Conservation (phyloP, 164 flowering plant genomes). For the Saururus chinensis region DNA sequence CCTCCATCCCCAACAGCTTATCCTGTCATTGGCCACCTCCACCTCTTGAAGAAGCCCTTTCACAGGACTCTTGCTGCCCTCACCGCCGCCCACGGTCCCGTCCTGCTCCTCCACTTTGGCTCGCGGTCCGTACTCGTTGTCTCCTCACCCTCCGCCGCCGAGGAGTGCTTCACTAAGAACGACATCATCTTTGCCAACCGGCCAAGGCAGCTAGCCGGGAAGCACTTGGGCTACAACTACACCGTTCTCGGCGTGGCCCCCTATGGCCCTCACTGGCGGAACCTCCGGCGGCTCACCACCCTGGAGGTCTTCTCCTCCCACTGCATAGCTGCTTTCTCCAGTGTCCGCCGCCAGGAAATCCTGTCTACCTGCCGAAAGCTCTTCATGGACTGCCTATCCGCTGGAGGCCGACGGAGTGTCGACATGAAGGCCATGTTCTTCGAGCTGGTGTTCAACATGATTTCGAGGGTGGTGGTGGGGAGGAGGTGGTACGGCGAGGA, state of each 20-base stretch:
- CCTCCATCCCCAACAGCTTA: slow-evolving; percentile 8
- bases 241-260: slow-evolving; percentile 4
- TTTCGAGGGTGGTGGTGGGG: slow-evolving; percentile 7
- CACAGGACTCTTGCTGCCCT: slow-evolving; percentile 8
- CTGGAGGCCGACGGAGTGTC: background rate
- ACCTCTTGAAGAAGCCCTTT: slow-evolving; percentile 10
- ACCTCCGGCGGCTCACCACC: slow-evolving; percentile 9
- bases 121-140: slow-evolving; percentile 11
- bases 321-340: slow-evolving; percentile 4
- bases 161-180: slow-evolving; percentile 22
- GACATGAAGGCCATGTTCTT: slow-evolving; percentile 6
- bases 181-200: slow-evolving; percentile 26
- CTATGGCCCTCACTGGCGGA: slow-evolving; percentile 16
- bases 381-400: background rate
- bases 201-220: slow-evolving; percentile 14
- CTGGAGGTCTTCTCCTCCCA: slow-evolving; percentile 9
- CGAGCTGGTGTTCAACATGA: slow-evolving; percentile 5
- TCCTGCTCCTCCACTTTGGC: slow-evolving; percentile 10
- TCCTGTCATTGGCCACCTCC: slow-evolving; percentile 18
- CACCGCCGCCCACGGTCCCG: slow-evolving; percentile 8
- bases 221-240: slow-evolving; percentile 12
- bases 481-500: slow-evolving; percentile 8
- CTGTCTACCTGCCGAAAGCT: background rate
- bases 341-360: slow-evolving; percentile 7
- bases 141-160: slow-evolving; percentile 9